Evolutionary conservation across 1,284 basidiomycete genomes (phyloP).

Genomic region (Sporisorium iseilematis-ciliati): DNA sequence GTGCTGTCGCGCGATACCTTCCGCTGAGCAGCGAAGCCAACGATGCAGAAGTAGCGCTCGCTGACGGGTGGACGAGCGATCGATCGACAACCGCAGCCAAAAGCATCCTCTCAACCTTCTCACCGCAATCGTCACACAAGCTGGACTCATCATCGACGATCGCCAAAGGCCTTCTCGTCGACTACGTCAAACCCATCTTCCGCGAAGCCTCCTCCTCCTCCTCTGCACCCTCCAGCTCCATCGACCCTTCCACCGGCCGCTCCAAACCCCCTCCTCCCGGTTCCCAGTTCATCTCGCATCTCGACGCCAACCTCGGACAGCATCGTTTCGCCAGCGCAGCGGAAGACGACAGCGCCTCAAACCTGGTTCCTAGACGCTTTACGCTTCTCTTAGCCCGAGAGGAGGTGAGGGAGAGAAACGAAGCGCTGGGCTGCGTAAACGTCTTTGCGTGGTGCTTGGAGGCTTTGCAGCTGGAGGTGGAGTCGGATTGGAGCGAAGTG

Average conservation of each 20-base stretch:
- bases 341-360: slow-evolving; percentile 21
- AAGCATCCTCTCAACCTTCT: background rate
- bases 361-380: slow-evolving; percentile 19
- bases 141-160: background rate
- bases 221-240: slow-evolving; percentile 11
- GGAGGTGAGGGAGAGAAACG: background rate
- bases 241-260: slow-evolving; percentile 29
- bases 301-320: slow-evolving; percentile 27
- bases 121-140: background rate
- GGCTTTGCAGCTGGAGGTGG: slow-evolving; percentile 6
- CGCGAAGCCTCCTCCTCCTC: slow-evolving; percentile 20
- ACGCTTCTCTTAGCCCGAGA: background rate
- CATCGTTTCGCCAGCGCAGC: slow-evolving; percentile 34
- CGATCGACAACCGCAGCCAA: background rate
- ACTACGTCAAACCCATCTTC: slow-evolving; percentile 46
- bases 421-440: slow-evolving; percentile 36
- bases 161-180: slow-evolving; percentile 16
- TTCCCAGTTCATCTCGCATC: slow-evolving; percentile 19
- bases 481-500: slow-evolving; percentile 26
- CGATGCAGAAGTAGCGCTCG: background rate
- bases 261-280: slow-evolving; percentile 15
- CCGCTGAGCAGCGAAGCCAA: background rate
- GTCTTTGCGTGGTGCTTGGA: slow-evolving; percentile 31
- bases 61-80: slow-evolving; percentile 26
- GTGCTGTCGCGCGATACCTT: slow-evolving; percentile 21